Conservation (phyloP, 495 filamentous ascomycete species). For the Jackrogersella multiformis region DNA sequence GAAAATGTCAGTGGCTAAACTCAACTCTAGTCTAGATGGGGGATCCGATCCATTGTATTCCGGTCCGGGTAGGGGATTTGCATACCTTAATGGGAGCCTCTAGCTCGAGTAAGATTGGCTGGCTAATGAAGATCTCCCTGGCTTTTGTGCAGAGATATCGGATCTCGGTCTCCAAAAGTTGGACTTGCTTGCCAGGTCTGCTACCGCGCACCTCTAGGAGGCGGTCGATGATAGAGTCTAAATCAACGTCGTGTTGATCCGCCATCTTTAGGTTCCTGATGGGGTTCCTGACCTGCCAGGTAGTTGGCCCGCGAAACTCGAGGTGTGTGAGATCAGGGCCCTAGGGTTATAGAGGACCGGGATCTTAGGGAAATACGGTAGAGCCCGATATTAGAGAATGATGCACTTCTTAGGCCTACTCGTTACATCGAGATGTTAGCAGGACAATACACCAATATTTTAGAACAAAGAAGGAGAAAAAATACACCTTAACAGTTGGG, state of each 20-base stretch:
- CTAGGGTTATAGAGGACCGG: conserved; percentile 36
- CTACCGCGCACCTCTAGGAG: conserved; percentile 97
- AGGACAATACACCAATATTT: conserved; percentile 22
- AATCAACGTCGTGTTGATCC: conserved; percentile 95
- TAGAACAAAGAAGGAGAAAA: conserved; percentile 20
- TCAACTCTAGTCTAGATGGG: neutral
- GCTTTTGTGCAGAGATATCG: conserved; percentile 98
- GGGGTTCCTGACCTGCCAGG: conserved; percentile 56
- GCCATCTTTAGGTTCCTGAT: no score
- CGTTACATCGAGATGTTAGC: conserved; percentile 30
- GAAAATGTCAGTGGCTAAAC: conserved; percentile 3
- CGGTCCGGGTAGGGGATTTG: conserved; percentile 27
- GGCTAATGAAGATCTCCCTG: conserved; percentile 98
- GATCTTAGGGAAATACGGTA: conserved; percentile 35
- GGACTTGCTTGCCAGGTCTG: conserved; percentile 97
- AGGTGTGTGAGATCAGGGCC: conserved; percentile 42
- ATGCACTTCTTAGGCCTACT: conserved; percentile 50
- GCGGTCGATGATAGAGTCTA: conserved; percentile 99
- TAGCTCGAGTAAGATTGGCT: conserved; percentile 96
- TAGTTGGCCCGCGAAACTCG: conserved; percentile 50
- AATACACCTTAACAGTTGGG: neutral
- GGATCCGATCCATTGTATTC: conserved; percentile 1
- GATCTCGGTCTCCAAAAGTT: conserved; percentile 95
- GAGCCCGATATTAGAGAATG: conserved; percentile 45
- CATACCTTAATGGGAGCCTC: conserved; percentile 98